These are phyloP conservation scores for Kodamaea sagamina DNA, from an alignment of 805 yeast species.

Conservation along the genomic window DNA sequence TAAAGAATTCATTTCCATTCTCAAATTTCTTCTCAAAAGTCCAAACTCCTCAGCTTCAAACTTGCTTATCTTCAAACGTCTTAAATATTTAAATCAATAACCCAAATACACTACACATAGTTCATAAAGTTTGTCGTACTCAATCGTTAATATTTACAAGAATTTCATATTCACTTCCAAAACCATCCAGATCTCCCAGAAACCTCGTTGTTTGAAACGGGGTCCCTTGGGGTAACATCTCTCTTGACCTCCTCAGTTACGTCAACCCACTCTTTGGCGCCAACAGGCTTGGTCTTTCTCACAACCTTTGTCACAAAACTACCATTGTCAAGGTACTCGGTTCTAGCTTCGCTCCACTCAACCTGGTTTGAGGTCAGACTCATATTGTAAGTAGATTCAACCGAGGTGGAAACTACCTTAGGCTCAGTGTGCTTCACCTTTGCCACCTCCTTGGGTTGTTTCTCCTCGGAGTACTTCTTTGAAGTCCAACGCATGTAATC, in stretches of 20 bases:
- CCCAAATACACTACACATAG: too few species aligned
- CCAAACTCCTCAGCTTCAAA: too few species aligned
- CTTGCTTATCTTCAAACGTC: too few species aligned
- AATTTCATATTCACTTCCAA: conserved; percentile 17
- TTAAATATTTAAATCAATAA: too few species aligned
- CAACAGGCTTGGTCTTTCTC: conserved; percentile 35
- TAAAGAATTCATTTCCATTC: too few species aligned
- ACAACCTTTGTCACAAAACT: conserved; percentile 33
- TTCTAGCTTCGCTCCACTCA: conserved; percentile 31
- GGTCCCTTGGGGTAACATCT: conserved; percentile 5
- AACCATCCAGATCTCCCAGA: conserved; percentile 23
- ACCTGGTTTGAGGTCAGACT: conserved; percentile 32
- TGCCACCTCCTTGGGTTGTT: neutral
- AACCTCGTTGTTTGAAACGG: neutral
- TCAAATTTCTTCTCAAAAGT: too few species aligned
- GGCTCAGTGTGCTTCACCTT: conserved; percentile 5
- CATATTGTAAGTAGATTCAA: conserved; percentile 26
- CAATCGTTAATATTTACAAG: neutral
- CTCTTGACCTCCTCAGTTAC: conserved; percentile 28
- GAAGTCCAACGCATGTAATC: conserved; percentile 64
- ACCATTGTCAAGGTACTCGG: conserved; percentile 41
- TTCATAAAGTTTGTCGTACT: too few species aligned
- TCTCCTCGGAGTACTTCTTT: neutral
- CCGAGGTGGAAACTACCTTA: conserved; percentile 29
- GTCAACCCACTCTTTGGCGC: conserved; percentile 35